Conservation (phyloP, 2,329 filamentous ascomycete genomes). For the Ophiostoma ips region DNA sequence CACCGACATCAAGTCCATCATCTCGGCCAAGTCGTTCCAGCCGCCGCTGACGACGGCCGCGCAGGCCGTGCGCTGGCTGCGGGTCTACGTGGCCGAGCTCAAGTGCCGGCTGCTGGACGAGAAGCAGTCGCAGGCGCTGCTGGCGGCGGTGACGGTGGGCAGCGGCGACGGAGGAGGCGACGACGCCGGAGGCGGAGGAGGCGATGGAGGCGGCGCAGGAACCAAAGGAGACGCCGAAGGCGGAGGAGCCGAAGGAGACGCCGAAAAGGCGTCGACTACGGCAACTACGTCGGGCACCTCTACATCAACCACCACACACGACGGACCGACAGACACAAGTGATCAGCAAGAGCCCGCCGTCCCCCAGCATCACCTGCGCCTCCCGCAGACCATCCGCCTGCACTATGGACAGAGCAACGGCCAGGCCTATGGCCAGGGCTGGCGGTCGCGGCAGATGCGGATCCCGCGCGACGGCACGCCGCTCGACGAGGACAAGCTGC, state of each 20-base stretch:
- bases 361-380: slow-evolving; percentile 72
- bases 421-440: slow-evolving; percentile 28
- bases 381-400: slow-evolving; percentile 74
- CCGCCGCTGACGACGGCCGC: slow-evolving; percentile 67
- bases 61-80: slow-evolving; percentile 71
- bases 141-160: slow-evolving; percentile 8
- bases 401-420: slow-evolving; percentile 66
- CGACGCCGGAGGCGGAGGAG: background rate
- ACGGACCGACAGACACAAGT: no score
- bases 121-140: slow-evolving; percentile 28
- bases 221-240: background rate
- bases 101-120: slow-evolving; percentile 82
- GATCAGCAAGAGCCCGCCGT: no score
- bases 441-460: slow-evolving; percentile 55
- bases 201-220: background rate
- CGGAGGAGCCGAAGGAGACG: background rate
- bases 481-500: slow-evolving; percentile 58
- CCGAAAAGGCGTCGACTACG: no score
- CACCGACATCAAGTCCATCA: slow-evolving; percentile 93
- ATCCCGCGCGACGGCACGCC: slow-evolving; percentile 58
- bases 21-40: slow-evolving; percentile 89
- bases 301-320: no score
- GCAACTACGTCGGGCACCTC: no score
- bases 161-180: background rate
- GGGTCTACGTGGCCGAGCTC: slow-evolving; percentile 86